phyloP scores from a whole-genome alignment of 1,139 yeast genomes.

The Lodderomyces jiufengensis region DNA sequence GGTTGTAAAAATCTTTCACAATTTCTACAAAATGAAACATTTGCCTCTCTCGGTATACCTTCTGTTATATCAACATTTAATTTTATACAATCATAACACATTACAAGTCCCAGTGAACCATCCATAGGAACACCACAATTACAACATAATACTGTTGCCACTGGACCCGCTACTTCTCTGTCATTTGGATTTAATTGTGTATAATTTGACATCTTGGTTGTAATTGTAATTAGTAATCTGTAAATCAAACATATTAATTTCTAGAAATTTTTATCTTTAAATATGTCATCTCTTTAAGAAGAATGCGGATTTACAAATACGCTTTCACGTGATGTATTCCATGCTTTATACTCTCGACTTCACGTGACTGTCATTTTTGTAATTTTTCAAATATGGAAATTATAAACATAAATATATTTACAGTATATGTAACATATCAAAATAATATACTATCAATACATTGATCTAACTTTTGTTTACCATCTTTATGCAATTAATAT shows the following conservation, averaged over 20 bases:
- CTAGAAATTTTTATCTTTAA: neutral
- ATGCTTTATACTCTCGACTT: too few relatives aligned
- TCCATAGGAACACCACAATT: slow-evolving; percentile 99
- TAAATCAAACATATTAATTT: too few relatives aligned
- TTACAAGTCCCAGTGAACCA: slow-evolving; percentile 87
- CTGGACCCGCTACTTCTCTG: slow-evolving; percentile 20
- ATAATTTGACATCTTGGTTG: slow-evolving; percentile 44
- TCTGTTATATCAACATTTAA: slow-evolving; percentile 91
- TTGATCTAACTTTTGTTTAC: too few relatives aligned
- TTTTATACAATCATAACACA: slow-evolving; percentile 97
- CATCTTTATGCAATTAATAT: too few relatives aligned
- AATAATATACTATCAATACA: neutral
- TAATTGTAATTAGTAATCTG: too few relatives aligned
- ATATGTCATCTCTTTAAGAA: neutral
- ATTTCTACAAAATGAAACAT: slow-evolving; percentile 89
- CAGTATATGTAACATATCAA: too few relatives aligned
- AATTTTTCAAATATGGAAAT: too few relatives aligned
- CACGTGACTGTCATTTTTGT: too few relatives aligned
- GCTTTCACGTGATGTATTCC: too few relatives aligned
- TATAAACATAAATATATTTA: too few relatives aligned
- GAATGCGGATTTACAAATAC: too few relatives aligned
- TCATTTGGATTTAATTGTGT: slow-evolving; percentile 36
- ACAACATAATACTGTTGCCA: slow-evolving; percentile 90
- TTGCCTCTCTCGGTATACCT: slow-evolving; percentile 94
- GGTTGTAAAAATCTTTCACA: slow-evolving; percentile 96